Evolutionary conservation across 192 early-diverging fungal species (phyloP).

Genomic region (Borealophlyctis nickersoniae): DNA sequence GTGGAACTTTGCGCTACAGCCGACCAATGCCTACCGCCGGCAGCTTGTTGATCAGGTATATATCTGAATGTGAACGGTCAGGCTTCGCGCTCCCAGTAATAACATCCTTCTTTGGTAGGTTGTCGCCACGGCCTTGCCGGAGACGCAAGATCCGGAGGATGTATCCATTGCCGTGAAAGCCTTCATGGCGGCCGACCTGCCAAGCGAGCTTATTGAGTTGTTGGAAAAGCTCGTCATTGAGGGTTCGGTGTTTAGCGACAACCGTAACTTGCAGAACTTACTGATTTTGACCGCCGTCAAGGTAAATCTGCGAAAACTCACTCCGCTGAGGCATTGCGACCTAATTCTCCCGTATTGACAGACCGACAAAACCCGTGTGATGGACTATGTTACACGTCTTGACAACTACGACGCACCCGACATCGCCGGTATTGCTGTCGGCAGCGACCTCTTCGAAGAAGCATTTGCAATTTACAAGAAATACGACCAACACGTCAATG

Average conservation of each 20-base stretch:
- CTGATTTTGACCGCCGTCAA: conserved; percentile 96
- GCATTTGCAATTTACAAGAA: conserved; percentile 96
- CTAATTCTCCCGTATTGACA: conserved; percentile 18
- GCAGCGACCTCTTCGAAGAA: conserved; percentile 87
- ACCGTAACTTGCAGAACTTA: conserved; percentile 95
- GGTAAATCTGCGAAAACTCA: conserved; percentile 31
- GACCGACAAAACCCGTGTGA: conserved; percentile 87
- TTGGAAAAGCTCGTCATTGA: conserved; percentile 96
- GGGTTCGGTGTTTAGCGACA: conserved; percentile 87
- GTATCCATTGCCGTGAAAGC: conserved; percentile 97
- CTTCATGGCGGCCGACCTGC: conserved; percentile 94
- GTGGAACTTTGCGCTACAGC: conserved; percentile 80
- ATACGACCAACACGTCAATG: conserved; percentile 83
- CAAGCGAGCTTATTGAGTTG: conserved; percentile 94
- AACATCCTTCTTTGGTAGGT: conserved; percentile 33
- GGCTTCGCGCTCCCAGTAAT: too few relatives aligned
- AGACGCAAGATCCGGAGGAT: conserved; percentile 95
- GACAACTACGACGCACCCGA: conserved; percentile 97
- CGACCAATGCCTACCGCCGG: conserved; percentile 78
- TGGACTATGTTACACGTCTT: conserved; percentile 93
- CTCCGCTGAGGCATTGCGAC: conserved; percentile 7
- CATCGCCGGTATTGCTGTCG: conserved; percentile 94
- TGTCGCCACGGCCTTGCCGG: conserved; percentile 86
- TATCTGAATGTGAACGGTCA: conserved; percentile 26
- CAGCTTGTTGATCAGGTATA: conserved; percentile 93